These are phyloP conservation scores for Fusarium heterosporum DNA, from an alignment of 2,329 filamentous ascomycete genomes.

Conservation along the genomic window DNA sequence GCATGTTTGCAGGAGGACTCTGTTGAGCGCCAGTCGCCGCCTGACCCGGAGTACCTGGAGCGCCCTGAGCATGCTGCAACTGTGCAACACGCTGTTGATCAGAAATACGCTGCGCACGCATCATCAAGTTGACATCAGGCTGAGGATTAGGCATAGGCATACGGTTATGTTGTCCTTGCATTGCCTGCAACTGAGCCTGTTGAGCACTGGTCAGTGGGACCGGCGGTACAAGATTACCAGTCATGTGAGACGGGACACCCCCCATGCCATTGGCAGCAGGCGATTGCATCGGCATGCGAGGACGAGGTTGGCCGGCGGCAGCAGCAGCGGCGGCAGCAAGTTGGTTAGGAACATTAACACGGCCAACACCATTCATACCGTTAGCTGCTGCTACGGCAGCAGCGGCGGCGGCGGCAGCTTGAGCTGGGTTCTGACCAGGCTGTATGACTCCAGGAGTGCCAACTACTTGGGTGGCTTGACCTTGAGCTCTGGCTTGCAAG, in stretches of 20 bases:
- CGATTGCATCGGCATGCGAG: conserved; percentile 66
- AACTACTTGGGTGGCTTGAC: conserved; percentile 59
- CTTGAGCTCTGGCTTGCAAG: conserved; percentile 61
- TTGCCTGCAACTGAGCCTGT: conserved; percentile 75
- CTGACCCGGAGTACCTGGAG: conserved; percentile 50
- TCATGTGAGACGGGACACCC: conserved; percentile 61
- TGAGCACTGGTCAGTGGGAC: conserved; percentile 74
- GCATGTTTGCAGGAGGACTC: conserved; percentile 58
- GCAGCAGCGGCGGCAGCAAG: conserved; percentile 57
- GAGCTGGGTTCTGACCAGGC: conserved; percentile 46
- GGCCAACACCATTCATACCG: conserved; percentile 48
- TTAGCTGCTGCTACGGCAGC: conserved; percentile 46
- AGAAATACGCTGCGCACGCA: conserved; percentile 74
- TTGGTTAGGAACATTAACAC: conserved; percentile 59
- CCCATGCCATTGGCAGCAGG: conserved; percentile 64
- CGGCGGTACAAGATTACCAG: conserved; percentile 62
- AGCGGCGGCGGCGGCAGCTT: conserved; percentile 44
- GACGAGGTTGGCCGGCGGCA: conserved; percentile 59
- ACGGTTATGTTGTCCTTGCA: conserved; percentile 68
- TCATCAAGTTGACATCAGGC: conserved; percentile 66
- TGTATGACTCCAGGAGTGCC: conserved; percentile 55
- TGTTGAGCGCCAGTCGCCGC: conserved; percentile 51
- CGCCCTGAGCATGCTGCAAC: conserved; percentile 57
- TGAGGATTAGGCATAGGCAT: conserved; percentile 62
- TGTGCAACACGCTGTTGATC: conserved; percentile 71